Percentiles rank a stretch among this genome's conserved stretches.
phyloP scores from a whole-genome alignment of 805 yeast genomes.

The Candida piceae region DNA sequence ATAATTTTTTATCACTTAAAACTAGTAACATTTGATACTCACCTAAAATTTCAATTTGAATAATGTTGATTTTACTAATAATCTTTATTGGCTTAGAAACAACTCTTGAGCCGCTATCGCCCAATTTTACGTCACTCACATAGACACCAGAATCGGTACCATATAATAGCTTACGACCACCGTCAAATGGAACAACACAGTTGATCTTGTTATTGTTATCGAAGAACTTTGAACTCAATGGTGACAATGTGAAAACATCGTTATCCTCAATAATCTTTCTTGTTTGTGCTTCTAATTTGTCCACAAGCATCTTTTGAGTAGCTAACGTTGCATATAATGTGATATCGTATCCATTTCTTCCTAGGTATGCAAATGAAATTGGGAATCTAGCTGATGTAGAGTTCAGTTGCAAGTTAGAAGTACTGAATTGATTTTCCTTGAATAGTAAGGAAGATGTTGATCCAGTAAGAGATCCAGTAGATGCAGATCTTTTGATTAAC shows the following conservation, averaged over 20 bases:
- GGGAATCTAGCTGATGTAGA: constrained; percentile 36
- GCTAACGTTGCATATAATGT: constrained; percentile 51
- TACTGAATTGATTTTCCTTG: constrained; percentile 15
- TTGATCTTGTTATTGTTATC: constrained; percentile 72
- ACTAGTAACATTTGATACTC: constrained; percentile 82
- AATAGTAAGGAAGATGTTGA: constrained; percentile 26
- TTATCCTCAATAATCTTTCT: constrained; percentile 61
- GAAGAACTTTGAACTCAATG: constrained; percentile 71
- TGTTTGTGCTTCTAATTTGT: constrained; percentile 77
- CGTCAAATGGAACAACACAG: constrained; percentile 91
- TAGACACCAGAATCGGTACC: constrained; percentile 93
- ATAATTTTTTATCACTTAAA: constrained; percentile 74
- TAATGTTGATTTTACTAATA: constrained; percentile 67
- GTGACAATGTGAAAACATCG: constrained; percentile 74
- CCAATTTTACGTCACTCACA: constrained; percentile 60
- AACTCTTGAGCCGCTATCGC: constrained; percentile 44
- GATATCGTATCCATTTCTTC: constrained; percentile 49
- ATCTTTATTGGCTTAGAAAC: constrained; percentile 73
- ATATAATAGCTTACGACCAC: constrained; percentile 83
- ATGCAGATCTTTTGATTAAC: constrained; percentile 36
- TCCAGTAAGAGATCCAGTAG: constrained; percentile 29
- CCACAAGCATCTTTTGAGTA: constrained; percentile 75
- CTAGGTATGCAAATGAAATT: constrained; percentile 47
- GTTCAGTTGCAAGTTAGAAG: constrained; percentile 16
- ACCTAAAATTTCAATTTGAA: constrained; percentile 87